Conservation (phyloP, 2,329 filamentous ascomycete species). For the Colletotrichum cereale region DNA sequence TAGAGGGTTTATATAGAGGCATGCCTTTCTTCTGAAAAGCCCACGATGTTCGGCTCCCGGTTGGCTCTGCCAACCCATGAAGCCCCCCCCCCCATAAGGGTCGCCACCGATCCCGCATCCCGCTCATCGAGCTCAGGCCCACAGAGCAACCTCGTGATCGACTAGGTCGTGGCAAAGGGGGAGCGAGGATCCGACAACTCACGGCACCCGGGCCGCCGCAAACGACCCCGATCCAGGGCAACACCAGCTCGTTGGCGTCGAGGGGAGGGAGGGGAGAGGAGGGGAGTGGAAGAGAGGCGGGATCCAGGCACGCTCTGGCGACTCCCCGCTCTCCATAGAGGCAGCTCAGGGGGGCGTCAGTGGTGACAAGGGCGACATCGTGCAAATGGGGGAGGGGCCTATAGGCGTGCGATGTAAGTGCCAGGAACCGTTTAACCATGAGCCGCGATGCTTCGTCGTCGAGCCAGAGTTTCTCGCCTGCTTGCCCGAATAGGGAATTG, state of each 20-base stretch:
- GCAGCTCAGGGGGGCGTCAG: not conserved
- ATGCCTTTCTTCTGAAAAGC: not conserved
- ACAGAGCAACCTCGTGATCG: slow-evolving; percentile 6
- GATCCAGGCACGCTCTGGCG: slow-evolving; percentile 8
- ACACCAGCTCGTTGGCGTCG: not conserved
- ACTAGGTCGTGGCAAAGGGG: not conserved
- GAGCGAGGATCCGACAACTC: slow-evolving; percentile 13
- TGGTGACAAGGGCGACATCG: not conserved
- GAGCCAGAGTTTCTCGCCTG: slow-evolving; percentile 27
- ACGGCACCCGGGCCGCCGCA: slow-evolving; percentile 37
- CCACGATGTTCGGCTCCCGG: not conserved
- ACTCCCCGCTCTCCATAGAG: not conserved
- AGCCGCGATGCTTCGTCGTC: slow-evolving; percentile 33
- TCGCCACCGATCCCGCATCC: not conserved
- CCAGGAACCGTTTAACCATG: slow-evolving; percentile 28
- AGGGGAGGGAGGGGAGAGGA: not conserved
- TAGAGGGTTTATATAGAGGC: slow-evolving; percentile 27
- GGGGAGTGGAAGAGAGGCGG: not conserved
- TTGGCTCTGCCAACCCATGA: not conserved
- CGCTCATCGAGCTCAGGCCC: not conserved
- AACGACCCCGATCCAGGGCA: slow-evolving; percentile 19
- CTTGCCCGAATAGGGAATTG: slow-evolving; percentile 23
- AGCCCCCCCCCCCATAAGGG: not conserved
- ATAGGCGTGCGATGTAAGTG: not conserved
- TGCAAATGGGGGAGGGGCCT: not conserved